Conservation (phyloP, 1,284 basidiomycete genomes). For the Puccinia polysora region DNA sequence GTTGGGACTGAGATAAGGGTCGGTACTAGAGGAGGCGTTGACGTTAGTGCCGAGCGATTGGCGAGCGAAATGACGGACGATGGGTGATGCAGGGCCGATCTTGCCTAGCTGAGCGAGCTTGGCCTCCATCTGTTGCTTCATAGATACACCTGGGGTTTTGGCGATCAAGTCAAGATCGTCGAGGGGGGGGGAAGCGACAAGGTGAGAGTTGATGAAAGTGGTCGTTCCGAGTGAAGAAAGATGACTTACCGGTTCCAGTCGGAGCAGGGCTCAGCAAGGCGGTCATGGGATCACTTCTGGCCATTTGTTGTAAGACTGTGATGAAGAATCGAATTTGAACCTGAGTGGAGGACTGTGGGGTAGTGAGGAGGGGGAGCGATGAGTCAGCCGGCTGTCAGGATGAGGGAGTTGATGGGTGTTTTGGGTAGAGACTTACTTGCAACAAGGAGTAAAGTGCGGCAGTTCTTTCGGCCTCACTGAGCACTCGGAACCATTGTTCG, state of each 20-base stretch:
- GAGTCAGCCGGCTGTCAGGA: not conserved
- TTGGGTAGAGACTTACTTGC: constrained; percentile 58
- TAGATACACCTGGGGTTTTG: constrained; percentile 60
- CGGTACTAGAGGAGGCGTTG: constrained; percentile 45
- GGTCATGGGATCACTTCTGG: constrained; percentile 92
- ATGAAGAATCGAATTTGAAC: constrained; percentile 99
- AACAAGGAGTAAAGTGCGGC: constrained; percentile 98
- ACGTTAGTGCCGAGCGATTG: constrained; percentile 63
- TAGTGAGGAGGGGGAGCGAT: not conserved
- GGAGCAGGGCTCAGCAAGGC: constrained; percentile 82
- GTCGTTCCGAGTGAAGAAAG: too few species aligned
- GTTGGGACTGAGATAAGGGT: constrained; percentile 56
- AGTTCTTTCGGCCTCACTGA: constrained; percentile 97
- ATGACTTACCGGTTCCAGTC: constrained; percentile 56
- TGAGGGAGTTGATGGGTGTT: not conserved
- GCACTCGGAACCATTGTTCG: constrained; percentile 99
- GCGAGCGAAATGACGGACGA: constrained; percentile 61
- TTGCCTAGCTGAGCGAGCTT: constrained; percentile 68
- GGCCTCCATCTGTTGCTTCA: constrained; percentile 96
- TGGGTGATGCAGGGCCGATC: constrained; percentile 69
- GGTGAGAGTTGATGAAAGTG: too few species aligned
- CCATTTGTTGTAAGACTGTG: constrained; percentile 98
- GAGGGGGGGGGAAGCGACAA: not conserved
- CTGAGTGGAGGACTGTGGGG: constrained; percentile 74
- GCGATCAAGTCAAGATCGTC: not conserved